Base-by-base conservation (phyloP, 176 grass and related monocot genomes). In the Canna indica region DNA sequence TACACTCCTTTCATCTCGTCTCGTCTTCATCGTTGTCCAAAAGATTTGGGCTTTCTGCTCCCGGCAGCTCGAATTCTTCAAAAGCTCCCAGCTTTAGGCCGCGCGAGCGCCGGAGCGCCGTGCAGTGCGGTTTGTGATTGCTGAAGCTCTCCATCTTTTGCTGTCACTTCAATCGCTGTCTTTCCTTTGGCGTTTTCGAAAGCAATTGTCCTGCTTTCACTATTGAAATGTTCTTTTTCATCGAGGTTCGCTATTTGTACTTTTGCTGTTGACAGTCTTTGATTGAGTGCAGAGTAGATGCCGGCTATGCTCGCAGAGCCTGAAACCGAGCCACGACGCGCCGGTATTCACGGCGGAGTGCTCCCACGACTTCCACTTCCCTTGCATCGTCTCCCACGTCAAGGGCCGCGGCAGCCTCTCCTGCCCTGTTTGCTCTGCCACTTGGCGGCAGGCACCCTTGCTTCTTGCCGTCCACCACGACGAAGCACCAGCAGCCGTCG, bases 291-390 rank as follows among this genome's bases (percentile, higher is more conserved):
- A 99, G 94, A 30, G 73, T 9, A 85, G 82, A 32, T 99, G 94
- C 77, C 82, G 94, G 44, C 79, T 93, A 18, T 99, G 94, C 77
- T 69, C 73, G 3, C 84, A 78, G 29, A 59, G 89, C 78, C 79
- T 90, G 12, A 99, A 85, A 84, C 81, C 73, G 71, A 71, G 84
- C 38, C 75, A 64, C 71, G 94, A 86, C 27, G 45, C 81, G 64
- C 86, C 89, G 27, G 94, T 99, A 60, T 99, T 99, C 86, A 99
- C 94, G 59, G 94, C 89, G 33, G 89, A 99, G 77, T 99, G 94
- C 63, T 86, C 89, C 13, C 94, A 99, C 74, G 47, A 77, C 15
- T 99, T 99, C 84, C 94, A 99, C 76, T 87, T 99, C 53, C 84
- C 89, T 41, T 99, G 94, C 84, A 99, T 99, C 76, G 73, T 84